Evolutionary conservation across 768 basidiomycete species (phyloP).

Genomic region (Guyanaporus albipodus): DNA sequence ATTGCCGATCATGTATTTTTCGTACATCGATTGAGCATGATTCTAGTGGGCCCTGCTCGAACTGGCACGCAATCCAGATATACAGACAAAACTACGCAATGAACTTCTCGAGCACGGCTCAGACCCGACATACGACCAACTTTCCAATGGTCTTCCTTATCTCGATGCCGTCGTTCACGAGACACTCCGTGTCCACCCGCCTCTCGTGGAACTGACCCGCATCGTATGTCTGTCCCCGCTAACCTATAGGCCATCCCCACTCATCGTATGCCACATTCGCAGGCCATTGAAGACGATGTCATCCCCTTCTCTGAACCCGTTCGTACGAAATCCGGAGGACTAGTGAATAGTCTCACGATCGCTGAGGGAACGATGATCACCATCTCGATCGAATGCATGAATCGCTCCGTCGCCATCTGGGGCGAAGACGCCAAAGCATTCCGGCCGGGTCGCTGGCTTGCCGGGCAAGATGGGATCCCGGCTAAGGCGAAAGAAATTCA

Average conservation of each 20-base stretch:
- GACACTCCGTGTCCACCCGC: constrained; percentile 40
- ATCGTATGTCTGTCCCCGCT: constrained; percentile 9
- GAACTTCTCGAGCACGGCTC: constrained; percentile 42
- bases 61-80: constrained; percentile 40
- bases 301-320: constrained; percentile 52
- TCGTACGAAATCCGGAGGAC: constrained; percentile 36
- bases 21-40: background rate
- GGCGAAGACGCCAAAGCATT: constrained; percentile 56
- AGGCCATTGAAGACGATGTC: constrained; percentile 51
- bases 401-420: constrained; percentile 53
- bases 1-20: background rate
- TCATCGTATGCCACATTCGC: background rate
- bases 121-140: constrained; percentile 55
- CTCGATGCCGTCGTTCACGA: constrained; percentile 50
- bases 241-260: too few species aligned
- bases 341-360: constrained; percentile 38
- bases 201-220: constrained; percentile 25
- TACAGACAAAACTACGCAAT: constrained; percentile 46
- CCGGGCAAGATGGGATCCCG: constrained; percentile 21
- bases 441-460: constrained; percentile 62
- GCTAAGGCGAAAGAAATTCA: constrained; percentile 37
- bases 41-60: constrained; percentile 55
- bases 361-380: constrained; percentile 44
- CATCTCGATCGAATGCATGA: constrained; percentile 44
- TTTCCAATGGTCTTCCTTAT: constrained; percentile 47